These are phyloP conservation scores for Colletotrichum phormii DNA, from an alignment of 2,329 filamentous ascomycete species.

Conservation along the genomic window DNA sequence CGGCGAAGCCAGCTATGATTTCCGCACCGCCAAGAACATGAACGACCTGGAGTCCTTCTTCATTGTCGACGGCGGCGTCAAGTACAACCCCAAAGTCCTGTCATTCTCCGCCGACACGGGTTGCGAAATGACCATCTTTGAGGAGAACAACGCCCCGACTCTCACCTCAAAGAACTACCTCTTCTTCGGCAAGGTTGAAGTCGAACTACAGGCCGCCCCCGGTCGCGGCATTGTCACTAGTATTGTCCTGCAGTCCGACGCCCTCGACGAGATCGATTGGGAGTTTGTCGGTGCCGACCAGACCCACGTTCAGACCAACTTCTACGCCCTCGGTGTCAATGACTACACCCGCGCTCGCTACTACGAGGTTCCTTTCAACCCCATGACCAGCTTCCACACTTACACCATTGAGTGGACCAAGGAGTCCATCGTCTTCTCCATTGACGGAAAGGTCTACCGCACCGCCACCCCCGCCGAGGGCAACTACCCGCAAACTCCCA, in stretches of 20 bases:
- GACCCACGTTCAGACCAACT: constrained; percentile 59
- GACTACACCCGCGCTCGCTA: constrained; percentile 64
- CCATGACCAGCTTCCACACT: constrained; percentile 63
- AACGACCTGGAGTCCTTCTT: constrained; percentile 62
- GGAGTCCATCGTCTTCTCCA: constrained; percentile 68
- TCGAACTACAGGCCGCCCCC: constrained; percentile 58
- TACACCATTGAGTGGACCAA: constrained; percentile 77
- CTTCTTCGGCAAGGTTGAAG: constrained; percentile 63
- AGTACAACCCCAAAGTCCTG: constrained; percentile 50
- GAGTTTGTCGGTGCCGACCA: constrained; percentile 49
- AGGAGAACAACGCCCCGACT: constrained; percentile 59
- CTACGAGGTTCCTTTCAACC: constrained; percentile 55
- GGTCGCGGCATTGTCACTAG: constrained; percentile 62
- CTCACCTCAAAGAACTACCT: constrained; percentile 60
- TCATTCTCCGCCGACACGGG: constrained; percentile 53
- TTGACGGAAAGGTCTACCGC: constrained; percentile 62
- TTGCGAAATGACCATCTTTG: constrained; percentile 61
- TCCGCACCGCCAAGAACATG: constrained; percentile 42
- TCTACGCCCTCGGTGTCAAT: constrained; percentile 67
- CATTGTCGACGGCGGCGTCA: constrained; percentile 62
- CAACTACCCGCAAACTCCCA: constrained; percentile 77
- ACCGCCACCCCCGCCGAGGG: constrained; percentile 61
- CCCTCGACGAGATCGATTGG: constrained; percentile 66
- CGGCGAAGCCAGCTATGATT: constrained; percentile 29
- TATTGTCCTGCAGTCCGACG: constrained; percentile 62